phyloP scores from a whole-genome alignment of 257 asterid genomes.

The Scutellaria barbata region DNA sequence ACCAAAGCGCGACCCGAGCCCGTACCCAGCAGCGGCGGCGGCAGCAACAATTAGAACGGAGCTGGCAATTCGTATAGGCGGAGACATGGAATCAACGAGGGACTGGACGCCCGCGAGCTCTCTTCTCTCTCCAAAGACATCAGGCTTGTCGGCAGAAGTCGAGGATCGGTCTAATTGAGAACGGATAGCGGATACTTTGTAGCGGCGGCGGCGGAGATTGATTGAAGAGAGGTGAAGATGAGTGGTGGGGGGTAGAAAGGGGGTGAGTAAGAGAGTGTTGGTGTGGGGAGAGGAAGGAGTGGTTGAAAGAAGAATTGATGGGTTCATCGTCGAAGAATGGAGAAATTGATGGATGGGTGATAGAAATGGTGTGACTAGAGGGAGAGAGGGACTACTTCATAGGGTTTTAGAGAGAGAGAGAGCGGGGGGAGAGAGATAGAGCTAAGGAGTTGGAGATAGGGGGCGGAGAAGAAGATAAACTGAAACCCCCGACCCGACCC shows the following conservation, averaged over 20 bases:
- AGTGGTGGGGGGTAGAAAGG: slow-evolving; percentile 46
- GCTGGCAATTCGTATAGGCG: slow-evolving; percentile 74
- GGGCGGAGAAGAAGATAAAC: slow-evolving; percentile 41
- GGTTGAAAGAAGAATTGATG: slow-evolving; percentile 56
- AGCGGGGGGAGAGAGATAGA: background rate
- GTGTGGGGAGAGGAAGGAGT: slow-evolving; percentile 49
- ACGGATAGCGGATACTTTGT: slow-evolving; percentile 43
- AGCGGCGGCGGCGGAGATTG: slow-evolving; percentile 48
- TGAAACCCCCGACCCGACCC: slow-evolving; percentile 25
- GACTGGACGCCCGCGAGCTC: slow-evolving; percentile 71
- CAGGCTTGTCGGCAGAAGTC: slow-evolving; percentile 45
- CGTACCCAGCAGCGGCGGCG: slow-evolving; percentile 86
- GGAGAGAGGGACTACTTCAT: slow-evolving; percentile 14
- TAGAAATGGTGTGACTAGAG: slow-evolving; percentile 10
- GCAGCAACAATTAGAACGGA: slow-evolving; percentile 73
- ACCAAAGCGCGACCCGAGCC: slow-evolving; percentile 76
- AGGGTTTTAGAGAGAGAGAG: slow-evolving; percentile 30
- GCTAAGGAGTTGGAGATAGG: slow-evolving; percentile 16
- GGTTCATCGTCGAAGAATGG: slow-evolving; percentile 45
- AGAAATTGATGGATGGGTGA: too few species aligned
- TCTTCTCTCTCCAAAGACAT: slow-evolving; percentile 70
- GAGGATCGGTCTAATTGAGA: slow-evolving; percentile 40
- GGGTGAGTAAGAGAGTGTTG: slow-evolving; percentile 38
- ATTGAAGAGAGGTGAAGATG: slow-evolving; percentile 41
- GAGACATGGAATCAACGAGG: slow-evolving; percentile 77